Percentiles rank a stretch among this genome's conserved stretches.
Evolutionary conservation across 257 asterid genomes (phyloP).

Genomic region (Handroanthus guayacan): DNA sequence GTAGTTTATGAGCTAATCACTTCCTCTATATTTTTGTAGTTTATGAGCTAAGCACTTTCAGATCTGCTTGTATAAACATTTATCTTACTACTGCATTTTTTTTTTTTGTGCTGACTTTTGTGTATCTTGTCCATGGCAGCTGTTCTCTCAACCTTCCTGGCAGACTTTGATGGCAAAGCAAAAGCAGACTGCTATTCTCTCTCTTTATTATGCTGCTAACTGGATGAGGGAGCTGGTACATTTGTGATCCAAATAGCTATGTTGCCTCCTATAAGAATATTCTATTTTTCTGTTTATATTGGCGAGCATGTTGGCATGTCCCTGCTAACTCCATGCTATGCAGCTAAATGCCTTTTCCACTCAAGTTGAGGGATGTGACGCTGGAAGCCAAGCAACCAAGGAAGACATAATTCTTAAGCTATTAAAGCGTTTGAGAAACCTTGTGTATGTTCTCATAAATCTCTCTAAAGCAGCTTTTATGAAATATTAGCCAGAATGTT

Average conservation of each 20-base stretch:
- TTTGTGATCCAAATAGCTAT: conserved; percentile 30
- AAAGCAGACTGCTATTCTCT: conserved; percentile 67
- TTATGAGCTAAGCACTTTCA: conserved; percentile 11
- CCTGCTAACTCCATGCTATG: conserved; percentile 36
- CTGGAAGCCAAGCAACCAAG: conserved; percentile 72
- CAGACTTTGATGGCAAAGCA: conserved; percentile 70
- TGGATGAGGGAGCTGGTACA: conserved; percentile 90
- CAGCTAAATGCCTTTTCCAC: conserved; percentile 81
- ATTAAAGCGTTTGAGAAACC: conserved; percentile 78
- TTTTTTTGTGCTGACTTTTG: conserved; percentile 37
- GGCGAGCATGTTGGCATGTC: conserved; percentile 16
- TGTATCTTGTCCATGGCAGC: conserved; percentile 52
- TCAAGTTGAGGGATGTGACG: conserved; percentile 64
- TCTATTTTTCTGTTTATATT: conserved; percentile 1
- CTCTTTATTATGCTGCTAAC: conserved; percentile 82
- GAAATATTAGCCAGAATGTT: conserved; percentile 5
- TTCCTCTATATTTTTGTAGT: not conserved
- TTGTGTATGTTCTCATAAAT: conserved; percentile 65
- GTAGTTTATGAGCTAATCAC: conserved; percentile 9
- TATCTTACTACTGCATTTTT: conserved; percentile 27
- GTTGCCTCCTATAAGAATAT: not conserved
- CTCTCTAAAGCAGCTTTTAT: not conserved
- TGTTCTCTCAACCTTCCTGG: conserved; percentile 60
- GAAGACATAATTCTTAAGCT: conserved; percentile 69
- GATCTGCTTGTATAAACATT: conserved; percentile 16